phyloP scores from a whole-genome alignment of 2,329 filamentous ascomycete species.

The Pseudogymnoascus destructans region DNA sequence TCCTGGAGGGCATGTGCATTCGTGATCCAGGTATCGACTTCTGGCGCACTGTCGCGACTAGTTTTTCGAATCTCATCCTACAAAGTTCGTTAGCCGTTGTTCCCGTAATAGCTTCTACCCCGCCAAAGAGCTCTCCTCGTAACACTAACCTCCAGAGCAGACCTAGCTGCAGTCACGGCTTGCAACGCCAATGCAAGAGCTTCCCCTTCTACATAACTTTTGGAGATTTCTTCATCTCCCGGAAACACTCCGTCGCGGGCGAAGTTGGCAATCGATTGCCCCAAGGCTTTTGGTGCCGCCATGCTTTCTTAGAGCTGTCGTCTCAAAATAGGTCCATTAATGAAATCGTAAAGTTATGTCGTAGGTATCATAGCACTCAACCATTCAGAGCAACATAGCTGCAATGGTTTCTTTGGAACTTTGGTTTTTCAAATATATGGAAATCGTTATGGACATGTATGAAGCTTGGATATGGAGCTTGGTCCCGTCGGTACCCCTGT shows the following conservation, averaged over 20 bases:
- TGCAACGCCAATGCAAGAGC: slow-evolving; percentile 31
- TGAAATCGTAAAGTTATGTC: background rate
- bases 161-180: slow-evolving; percentile 31
- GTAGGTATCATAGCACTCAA: background rate
- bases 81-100: slow-evolving; percentile 12
- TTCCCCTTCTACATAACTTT: slow-evolving; percentile 18
- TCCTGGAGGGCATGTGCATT: slow-evolving; percentile 75
- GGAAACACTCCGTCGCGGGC: slow-evolving; percentile 37
- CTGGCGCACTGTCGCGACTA: slow-evolving; percentile 62
- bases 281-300: slow-evolving; percentile 31
- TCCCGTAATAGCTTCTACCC: background rate
- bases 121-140: background rate
- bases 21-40: slow-evolving; percentile 74
- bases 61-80: slow-evolving; percentile 61
- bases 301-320: slow-evolving; percentile 1
- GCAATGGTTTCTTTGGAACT: slow-evolving; percentile 27
- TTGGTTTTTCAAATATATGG: background rate
- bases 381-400: background rate
- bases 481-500: background rate
- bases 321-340: background rate
- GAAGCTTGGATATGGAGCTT: slow-evolving; percentile 2
- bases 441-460: slow-evolving; percentile 8
- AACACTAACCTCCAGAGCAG: slow-evolving; percentile 27
- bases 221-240: slow-evolving; percentile 32
- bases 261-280: slow-evolving; percentile 51